Evolutionary conservation across 805 yeast genomes (phyloP), one percentile per base, ranked within the genome.

Genomic region (Zygoascus biomembranicola): DNA sequence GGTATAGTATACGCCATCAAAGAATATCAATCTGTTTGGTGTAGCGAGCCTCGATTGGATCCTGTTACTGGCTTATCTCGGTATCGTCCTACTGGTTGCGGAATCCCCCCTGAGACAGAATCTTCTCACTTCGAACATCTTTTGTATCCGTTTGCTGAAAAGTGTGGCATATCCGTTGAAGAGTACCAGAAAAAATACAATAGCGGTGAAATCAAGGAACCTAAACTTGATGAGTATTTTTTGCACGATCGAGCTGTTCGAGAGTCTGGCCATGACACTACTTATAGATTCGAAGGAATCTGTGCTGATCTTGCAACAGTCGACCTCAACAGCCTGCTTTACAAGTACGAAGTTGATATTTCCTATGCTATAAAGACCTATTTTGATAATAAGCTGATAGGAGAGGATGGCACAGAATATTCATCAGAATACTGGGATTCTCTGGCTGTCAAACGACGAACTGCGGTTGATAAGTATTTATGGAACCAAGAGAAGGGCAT

Each of bases 71-170:
- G 96, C 0, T 73, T 92, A 47, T 90, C 97, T 0, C 81, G 95
- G 59, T 92, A 89, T 66, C 89, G 87, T 62, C 97, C 98, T 0
- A 85, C 80, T 52, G 97, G 97, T 19, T 57, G 78, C 28, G 97
- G 98, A n/a, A 81, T 92, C 43, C 98, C 99, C 5, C 97, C 97
- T 5, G 99, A 92, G 67, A 90, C 97, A 0, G 99, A 92, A 67
- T 75, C 90, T 0, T 81, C 88, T 1, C 99, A 94, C 72, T 92
- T 92, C 64, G 79, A 80, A 59, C 76, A 85, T 2, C 77, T 90
- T 11, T 72, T 92, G 60, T 63, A 69, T 50, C 90, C 92, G 2
- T 88, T 78, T 63, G 82, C 85, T 41, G 69, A 77, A 49, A 88
- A 87, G 66, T 72, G 87, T 64, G 68, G 75, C 2, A 63, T 82